A percentile compares a stretch with the other conserved stretches of the same genome.
Evolutionary conservation across 1,139 yeast genomes (phyloP).

Genomic region (Hansenula sp.): DNA sequence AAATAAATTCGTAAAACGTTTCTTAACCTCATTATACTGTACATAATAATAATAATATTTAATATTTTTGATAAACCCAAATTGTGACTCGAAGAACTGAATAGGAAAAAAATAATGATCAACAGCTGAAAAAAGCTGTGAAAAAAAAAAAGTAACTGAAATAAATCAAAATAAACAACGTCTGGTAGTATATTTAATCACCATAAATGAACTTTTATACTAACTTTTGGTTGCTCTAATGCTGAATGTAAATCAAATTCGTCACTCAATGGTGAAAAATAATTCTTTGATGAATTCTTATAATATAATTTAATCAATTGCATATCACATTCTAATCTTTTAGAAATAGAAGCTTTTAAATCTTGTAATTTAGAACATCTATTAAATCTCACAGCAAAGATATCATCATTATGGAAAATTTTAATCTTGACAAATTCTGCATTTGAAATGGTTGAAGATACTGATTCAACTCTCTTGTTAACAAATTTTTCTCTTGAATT

Average conservation of each 20-base stretch:
- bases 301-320: conserved; percentile 13
- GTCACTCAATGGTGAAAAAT: conserved; percentile 15
- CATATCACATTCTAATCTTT: conserved; percentile 18
- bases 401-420: conserved; percentile 18
- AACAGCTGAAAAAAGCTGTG: no score
- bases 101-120: no score
- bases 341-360: conserved; percentile 15
- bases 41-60: no score
- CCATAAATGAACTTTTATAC: conserved; percentile 15
- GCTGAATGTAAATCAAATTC: conserved; percentile 14
- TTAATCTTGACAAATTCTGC: conserved; percentile 15
- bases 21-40: no score
- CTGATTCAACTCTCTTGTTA: conserved; percentile 7
- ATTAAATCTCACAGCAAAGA: conserved; percentile 19
- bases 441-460: background rate
- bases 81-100: no score
- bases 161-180: background rate
- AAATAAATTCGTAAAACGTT: no score
- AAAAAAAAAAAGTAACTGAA: background rate
- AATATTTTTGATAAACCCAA: no score
- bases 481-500: background rate
- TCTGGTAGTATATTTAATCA: background rate
- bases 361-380: conserved; percentile 4
- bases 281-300: conserved; percentile 11
- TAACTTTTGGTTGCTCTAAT: conserved; percentile 14